Evolutionary conservation across 495 filamentous ascomycete species (phyloP).

Genomic region (Aspergillus nidulans): DNA sequence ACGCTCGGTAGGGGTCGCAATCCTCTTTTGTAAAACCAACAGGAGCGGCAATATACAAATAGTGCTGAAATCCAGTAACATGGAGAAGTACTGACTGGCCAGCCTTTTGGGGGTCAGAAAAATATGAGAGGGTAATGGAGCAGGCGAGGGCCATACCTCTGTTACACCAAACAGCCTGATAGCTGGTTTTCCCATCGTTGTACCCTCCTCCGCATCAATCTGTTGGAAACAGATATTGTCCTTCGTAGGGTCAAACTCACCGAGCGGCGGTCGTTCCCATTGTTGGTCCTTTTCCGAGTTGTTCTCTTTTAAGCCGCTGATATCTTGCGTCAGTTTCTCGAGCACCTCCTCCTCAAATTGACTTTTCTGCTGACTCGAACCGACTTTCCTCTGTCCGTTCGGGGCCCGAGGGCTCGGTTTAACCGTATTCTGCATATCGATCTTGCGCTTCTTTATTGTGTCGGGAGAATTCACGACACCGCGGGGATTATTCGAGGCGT

Average conservation of each 20-base stretch:
- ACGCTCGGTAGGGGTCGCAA: conserved; percentile 68
- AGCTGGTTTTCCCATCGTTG: conserved; percentile 61
- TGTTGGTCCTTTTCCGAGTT: conserved; percentile 92
- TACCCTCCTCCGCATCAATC: conserved; percentile 92
- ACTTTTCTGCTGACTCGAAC: conserved; percentile 79
- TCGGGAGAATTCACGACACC: conserved; percentile 46
- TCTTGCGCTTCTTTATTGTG: conserved; percentile 70
- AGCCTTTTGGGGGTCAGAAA: conserved; percentile 35
- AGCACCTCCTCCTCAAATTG: conserved; percentile 91
- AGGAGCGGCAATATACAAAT: conserved; percentile 90
- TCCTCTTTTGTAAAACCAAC: conserved; percentile 71
- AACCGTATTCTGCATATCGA: conserved; percentile 54
- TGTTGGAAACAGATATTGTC: conserved; percentile 85
- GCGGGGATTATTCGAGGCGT: conserved; percentile 50
- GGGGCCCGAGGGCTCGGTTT: conserved; percentile 57
- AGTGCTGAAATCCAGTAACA: conserved; percentile 93
- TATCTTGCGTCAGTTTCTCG: conserved; percentile 91
- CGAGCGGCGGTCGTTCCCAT: conserved; percentile 78
- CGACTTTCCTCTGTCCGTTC: conserved; percentile 50
- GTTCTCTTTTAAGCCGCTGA: conserved; percentile 72
- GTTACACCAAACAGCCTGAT: conserved; percentile 96
- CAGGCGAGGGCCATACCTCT: conserved; percentile 50
- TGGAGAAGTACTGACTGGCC: conserved; percentile 94
- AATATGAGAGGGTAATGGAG: background rate
- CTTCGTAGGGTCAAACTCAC: conserved; percentile 63